phyloP scores from a whole-genome alignment of 352 stramenopile genomes.

The Globisporangium megalacanthum region DNA sequence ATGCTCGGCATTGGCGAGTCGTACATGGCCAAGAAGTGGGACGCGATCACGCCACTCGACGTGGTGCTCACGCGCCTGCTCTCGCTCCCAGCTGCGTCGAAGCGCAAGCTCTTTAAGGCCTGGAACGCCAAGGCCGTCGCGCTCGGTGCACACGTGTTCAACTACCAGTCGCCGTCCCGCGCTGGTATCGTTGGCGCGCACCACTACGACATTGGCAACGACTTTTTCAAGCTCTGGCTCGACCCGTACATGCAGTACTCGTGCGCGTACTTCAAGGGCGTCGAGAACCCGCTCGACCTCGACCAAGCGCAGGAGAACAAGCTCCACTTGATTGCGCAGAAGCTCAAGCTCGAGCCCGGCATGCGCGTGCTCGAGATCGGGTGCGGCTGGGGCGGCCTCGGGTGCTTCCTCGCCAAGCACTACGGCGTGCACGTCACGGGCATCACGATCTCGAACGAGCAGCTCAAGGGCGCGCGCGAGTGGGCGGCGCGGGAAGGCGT shows the following conservation, averaged over 20 bases:
- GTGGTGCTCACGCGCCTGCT: conserved; percentile 70
- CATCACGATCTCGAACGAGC: conserved; percentile 89
- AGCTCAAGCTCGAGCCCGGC: conserved; percentile 79
- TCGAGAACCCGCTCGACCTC: conserved; percentile 64
- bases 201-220: conserved; percentile 87
- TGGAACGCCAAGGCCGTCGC: conserved; percentile 83
- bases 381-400: conserved; percentile 86
- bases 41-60: conserved; percentile 75
- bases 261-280: conserved; percentile 80
- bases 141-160: conserved; percentile 75
- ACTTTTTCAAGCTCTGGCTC: conserved; percentile 88
- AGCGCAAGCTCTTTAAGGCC: conserved; percentile 82
- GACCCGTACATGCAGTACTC: conserved; percentile 87
- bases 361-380: conserved; percentile 88
- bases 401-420: conserved; percentile 83
- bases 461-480: conserved; percentile 81
- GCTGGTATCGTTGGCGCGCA: conserved; percentile 77
- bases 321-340: conserved; percentile 82
- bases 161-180: conserved; percentile 83
- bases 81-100: conserved; percentile 58
- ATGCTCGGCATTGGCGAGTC: conserved; percentile 86
- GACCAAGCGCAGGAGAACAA: conserved; percentile 85
- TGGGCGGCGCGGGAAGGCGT: conserved; percentile 76
- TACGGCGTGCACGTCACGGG: conserved; percentile 84
- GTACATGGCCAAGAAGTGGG: conserved; percentile 88